These are phyloP conservation scores for Trichocladium antarcticum DNA, from an alignment of 495 filamentous ascomycete species.

Conservation along the genomic window DNA sequence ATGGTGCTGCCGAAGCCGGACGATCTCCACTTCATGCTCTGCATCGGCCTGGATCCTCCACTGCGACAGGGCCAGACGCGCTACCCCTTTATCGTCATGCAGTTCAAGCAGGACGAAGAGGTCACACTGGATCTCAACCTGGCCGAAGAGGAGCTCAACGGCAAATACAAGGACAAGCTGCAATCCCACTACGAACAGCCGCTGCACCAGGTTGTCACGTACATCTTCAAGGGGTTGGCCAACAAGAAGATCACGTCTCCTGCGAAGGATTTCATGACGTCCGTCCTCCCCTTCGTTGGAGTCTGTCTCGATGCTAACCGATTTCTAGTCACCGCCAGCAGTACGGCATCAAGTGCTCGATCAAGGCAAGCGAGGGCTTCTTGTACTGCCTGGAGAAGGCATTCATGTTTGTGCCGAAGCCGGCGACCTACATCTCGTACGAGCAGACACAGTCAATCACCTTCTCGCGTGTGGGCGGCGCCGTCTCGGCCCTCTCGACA, in stretches of 20 bases:
- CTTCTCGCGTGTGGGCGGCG: constrained; percentile 91
- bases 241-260: constrained; percentile 90
- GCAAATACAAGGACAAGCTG: constrained; percentile 83
- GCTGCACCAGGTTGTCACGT: constrained; percentile 79
- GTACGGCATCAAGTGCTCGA: constrained; percentile 95
- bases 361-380: constrained; percentile 97
- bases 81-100: constrained; percentile 99
- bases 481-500: constrained; percentile 84
- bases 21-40: constrained; percentile 87
- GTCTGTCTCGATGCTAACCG: constrained; percentile 7
- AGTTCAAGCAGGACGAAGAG: constrained; percentile 96
- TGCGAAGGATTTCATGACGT: constrained; percentile 81
- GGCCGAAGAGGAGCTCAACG: constrained; percentile 72
- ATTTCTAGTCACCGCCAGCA: constrained; percentile 69
- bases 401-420: constrained; percentile 98
- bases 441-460: constrained; percentile 82
- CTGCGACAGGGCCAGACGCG: constrained; percentile 95
- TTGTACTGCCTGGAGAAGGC: constrained; percentile 96
- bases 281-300: constrained; percentile 9
- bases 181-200: constrained; percentile 81
- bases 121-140: constrained; percentile 94
- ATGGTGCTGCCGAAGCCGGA: constrained; percentile 97
- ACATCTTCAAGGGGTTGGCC: constrained; percentile 86
- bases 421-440: constrained; percentile 88
- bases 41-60: constrained; percentile 89